Evolutionary conservation across 1,284 basidiomycete species (phyloP).

Genomic region (Ceraceosorus bombacis): DNA sequence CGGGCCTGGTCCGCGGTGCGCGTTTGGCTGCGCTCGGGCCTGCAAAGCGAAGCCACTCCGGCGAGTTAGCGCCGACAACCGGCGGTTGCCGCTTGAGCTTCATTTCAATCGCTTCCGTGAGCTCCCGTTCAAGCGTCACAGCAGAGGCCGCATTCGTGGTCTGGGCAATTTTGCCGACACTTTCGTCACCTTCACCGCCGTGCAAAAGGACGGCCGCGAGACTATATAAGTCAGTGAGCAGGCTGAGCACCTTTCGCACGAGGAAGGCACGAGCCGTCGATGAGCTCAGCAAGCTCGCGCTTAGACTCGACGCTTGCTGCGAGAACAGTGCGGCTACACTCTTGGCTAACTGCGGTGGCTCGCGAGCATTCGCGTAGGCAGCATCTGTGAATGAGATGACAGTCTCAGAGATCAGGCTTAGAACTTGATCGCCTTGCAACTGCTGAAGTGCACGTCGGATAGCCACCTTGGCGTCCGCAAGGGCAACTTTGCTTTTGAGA

Average conservation of each 20-base stretch:
- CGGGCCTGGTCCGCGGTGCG: neutral
- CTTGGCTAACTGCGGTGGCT: too few relatives aligned
- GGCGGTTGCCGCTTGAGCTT: constrained; percentile 15
- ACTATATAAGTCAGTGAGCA: too few relatives aligned
- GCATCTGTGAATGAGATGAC: constrained; percentile 22
- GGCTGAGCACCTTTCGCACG: too few relatives aligned
- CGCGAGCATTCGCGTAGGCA: too few relatives aligned
- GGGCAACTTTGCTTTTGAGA: constrained; percentile 14
- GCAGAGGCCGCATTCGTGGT: constrained; percentile 22
- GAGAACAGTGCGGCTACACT: too few relatives aligned
- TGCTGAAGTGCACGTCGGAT: constrained; percentile 22
- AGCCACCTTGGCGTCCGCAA: constrained; percentile 25
- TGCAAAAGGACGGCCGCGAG: too few relatives aligned
- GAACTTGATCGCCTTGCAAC: constrained; percentile 31
- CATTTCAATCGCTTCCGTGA: constrained; percentile 23
- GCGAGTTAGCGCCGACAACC: neutral
- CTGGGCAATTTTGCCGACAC: too few relatives aligned
- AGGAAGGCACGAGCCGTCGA: too few relatives aligned
- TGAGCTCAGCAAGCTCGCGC: too few relatives aligned
- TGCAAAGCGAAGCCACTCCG: neutral
- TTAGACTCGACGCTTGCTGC: too few relatives aligned
- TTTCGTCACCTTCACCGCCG: too few relatives aligned
- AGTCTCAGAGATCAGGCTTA: constrained; percentile 38
- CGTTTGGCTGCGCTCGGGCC: neutral
- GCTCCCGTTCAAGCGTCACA: constrained; percentile 24